Percentiles rank a stretch among this genome's conserved stretches.
Evolutionary conservation across 2,329 filamentous ascomycete species (phyloP).

Genomic region (Xylariaceae sp.): DNA sequence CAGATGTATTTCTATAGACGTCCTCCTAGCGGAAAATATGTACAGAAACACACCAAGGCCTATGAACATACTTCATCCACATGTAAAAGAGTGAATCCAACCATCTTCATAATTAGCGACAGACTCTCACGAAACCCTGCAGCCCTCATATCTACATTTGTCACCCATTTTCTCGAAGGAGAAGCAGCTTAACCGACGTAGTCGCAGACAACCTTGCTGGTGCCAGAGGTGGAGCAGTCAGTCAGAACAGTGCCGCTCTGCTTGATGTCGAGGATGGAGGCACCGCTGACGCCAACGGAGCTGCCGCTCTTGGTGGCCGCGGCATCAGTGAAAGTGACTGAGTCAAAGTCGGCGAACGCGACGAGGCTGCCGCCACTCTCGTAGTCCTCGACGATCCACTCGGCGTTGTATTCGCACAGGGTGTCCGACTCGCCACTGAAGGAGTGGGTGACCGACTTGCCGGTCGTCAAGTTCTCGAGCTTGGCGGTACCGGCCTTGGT

Average conservation of each 20-base stretch:
- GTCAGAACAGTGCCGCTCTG: slow-evolving; percentile 37
- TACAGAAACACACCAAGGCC: too few species aligned
- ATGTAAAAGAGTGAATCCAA: too few species aligned
- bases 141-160: too few species aligned
- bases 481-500: slow-evolving; percentile 12
- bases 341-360: slow-evolving; percentile 41
- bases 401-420: slow-evolving; percentile 53
- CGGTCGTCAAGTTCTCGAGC: slow-evolving; percentile 45
- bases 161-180: too few species aligned
- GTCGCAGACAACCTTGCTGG: slow-evolving; percentile 22
- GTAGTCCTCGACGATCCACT: slow-evolving; percentile 61
- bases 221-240: slow-evolving; percentile 21
- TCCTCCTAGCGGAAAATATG: too few species aligned
- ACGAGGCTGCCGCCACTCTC: slow-evolving; percentile 35
- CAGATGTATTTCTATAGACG: too few species aligned
- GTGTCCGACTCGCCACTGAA: slow-evolving; percentile 38
- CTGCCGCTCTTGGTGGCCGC: slow-evolving; percentile 33
- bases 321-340: slow-evolving; percentile 38
- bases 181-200: slow-evolving; percentile 11
- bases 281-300: slow-evolving; percentile 33
- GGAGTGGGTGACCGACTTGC: slow-evolving; percentile 46
- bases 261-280: slow-evolving; percentile 42
- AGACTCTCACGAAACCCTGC: too few species aligned
- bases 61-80: too few species aligned
- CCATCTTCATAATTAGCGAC: too few species aligned